Conservation (phyloP, 768 basidiomycete genomes). For the Coprinellus micaceus region DNA sequence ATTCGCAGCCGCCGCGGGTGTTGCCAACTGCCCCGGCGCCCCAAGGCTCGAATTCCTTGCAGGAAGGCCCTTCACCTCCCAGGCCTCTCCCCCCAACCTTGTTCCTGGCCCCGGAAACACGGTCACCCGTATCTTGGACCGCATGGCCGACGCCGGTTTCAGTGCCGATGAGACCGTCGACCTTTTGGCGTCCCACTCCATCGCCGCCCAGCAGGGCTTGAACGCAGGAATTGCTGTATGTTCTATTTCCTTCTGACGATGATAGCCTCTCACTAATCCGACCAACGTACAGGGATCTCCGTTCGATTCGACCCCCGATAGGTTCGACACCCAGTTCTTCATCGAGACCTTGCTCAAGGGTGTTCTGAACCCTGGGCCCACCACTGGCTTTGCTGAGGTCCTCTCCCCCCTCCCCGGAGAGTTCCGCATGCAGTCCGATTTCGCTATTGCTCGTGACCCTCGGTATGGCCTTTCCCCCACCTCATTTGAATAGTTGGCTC, state of each 20-base stretch:
- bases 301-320: conserved; percentile 43
- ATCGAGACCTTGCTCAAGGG: conserved; percentile 39
- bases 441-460: conserved; percentile 3
- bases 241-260: conserved; percentile 15
- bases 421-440: conserved; percentile 45
- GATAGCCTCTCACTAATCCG: background rate
- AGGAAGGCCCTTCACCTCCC: conserved; percentile 32
- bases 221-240: conserved; percentile 8
- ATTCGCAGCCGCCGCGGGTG: conserved; percentile 29
- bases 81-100: conserved; percentile 27
- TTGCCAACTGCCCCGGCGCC: conserved; percentile 42
- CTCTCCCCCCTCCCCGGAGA: conserved; percentile 37
- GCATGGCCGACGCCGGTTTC: conserved; percentile 35
- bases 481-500: conserved; percentile 16
- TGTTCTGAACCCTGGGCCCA: conserved; percentile 36
- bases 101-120: conserved; percentile 26
- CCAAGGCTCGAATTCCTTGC: conserved; percentile 39
- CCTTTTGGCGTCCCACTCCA: conserved; percentile 31
- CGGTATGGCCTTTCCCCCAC: background rate
- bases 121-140: conserved; percentile 27
- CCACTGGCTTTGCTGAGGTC: conserved; percentile 36
- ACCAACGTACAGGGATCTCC: conserved; percentile 27
- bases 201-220: conserved; percentile 26
- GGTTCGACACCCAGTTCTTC: conserved; percentile 45
- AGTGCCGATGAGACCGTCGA: conserved; percentile 33